Base-by-base conservation (phyloP, 805 yeast genomes). In the Yarrowia porcina region DNA sequence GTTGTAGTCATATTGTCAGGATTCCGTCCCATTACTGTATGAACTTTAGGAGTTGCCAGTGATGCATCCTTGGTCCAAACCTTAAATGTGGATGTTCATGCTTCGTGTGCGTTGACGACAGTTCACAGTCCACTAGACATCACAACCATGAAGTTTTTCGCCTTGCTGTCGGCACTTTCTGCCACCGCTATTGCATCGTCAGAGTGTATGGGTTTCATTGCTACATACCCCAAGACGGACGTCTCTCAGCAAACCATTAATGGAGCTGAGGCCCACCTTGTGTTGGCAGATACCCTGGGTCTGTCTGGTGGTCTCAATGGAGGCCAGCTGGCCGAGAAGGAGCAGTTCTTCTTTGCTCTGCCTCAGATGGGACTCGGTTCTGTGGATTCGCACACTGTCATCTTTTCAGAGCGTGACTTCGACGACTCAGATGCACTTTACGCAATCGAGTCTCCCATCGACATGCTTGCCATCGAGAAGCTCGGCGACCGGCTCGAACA, bases 281-380 rank as follows among this genome's bases (percentile, higher is more conserved):
- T 56, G 47, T 18, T 56, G 39, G 61, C 61, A 2, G 61, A 56
- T 49, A 30, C 61, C n/a, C 61, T 56, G 28, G 61, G 61, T n/a
- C 30, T 56, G 47, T 38, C 61, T 9, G 23, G 61, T 13, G 61
- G 49, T 21, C 36, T 56, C 39, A 32, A 56, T 30, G 61, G 61
- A 9, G 13, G 20, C 23, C 36, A 32, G 36, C 32, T 56, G 39
- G 61, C 61, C 30, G 44, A 52, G 44, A 52, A 52, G 59, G 59
- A 52, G 56, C 60, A 52, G 30, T 39, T 56, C 30, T 30, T 41
- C 39, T 56, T 56, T 12, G 30, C 47, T 8, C 49, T 56, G 15
- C 61, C 61, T 28, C 47, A 41, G 49, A 18, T 30, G 39, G 61
- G 23, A 18, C 39, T 56, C 15, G 47, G 49, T 15, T n/a, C 47